Percentiles rank a stretch among this genome's conserved stretches.
Evolutionary conservation across 2,329 filamentous ascomycete genomes (phyloP).

Genomic region (Pezicula radicicola): DNA sequence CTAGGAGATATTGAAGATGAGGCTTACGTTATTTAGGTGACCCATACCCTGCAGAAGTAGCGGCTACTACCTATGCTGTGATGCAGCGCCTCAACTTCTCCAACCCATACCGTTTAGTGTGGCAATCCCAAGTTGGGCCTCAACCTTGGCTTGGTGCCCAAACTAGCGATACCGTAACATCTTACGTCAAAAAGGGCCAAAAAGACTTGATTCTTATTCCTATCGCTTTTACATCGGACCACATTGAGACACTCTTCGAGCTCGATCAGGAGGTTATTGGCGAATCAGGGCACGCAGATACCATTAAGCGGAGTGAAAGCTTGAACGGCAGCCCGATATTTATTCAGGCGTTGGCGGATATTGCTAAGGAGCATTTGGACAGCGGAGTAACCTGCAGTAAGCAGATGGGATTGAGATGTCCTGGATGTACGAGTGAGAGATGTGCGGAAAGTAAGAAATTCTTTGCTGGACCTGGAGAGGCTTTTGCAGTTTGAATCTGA

Average conservation of each 20-base stretch:
- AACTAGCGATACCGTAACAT: slow-evolving; percentile 81
- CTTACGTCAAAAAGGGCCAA: slow-evolving; percentile 87
- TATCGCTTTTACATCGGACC: slow-evolving; percentile 97
- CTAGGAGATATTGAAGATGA: background rate
- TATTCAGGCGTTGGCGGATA: slow-evolving; percentile 83
- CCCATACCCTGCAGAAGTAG: slow-evolving; percentile 92
- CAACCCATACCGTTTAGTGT: slow-evolving; percentile 90
- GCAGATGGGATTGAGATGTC: slow-evolving; percentile 90
- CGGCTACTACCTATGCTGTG: slow-evolving; percentile 93
- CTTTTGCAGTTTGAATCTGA: slow-evolving; percentile 11
- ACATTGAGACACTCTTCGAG: slow-evolving; percentile 96
- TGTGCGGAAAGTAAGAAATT: slow-evolving; percentile 77
- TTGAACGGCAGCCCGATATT: slow-evolving; percentile 90
- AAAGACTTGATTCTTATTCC: slow-evolving; percentile 89
- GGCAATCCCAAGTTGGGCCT: slow-evolving; percentile 97
- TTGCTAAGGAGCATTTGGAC: slow-evolving; percentile 77
- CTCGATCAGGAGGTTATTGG: slow-evolving; percentile 93
- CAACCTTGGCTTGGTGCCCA: slow-evolving; percentile 95
- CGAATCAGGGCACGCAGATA: slow-evolving; percentile 73
- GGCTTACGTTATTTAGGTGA: slow-evolving; percentile 56
- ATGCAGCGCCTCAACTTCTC: slow-evolving; percentile 85
- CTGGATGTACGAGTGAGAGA: slow-evolving; percentile 85
- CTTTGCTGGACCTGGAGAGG: slow-evolving; percentile 36
- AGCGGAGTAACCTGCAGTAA: slow-evolving; percentile 66
- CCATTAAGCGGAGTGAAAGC: slow-evolving; percentile 86